Evolutionary conservation across 75 land plant genomes (phyloP).

Genomic region (Isoetes taiwanensis): DNA sequence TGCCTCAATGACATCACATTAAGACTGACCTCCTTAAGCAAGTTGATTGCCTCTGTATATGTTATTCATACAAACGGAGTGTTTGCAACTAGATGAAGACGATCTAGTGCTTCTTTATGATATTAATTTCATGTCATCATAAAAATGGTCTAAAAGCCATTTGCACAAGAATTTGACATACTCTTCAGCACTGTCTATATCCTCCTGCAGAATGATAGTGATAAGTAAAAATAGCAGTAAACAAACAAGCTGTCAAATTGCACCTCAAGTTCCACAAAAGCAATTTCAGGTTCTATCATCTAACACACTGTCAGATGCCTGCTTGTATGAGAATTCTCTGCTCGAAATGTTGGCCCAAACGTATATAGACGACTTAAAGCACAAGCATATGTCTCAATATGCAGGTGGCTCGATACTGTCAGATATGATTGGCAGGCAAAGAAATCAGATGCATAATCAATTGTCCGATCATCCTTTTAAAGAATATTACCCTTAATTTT

Average conservation of each 20-base stretch:
- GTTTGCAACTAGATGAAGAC: slow-evolving; percentile 55
- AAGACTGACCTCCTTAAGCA: slow-evolving; percentile 34
- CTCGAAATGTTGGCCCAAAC: slow-evolving; percentile 2
- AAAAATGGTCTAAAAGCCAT: slow-evolving; percentile 91
- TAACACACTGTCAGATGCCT: background rate
- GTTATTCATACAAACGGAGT: slow-evolving; percentile 65
- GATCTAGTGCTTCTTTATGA: slow-evolving; percentile 57
- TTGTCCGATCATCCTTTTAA: background rate
- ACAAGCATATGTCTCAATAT: background rate
- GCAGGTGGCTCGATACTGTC: slow-evolving; percentile 1
- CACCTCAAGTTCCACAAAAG: slow-evolving; percentile 2
- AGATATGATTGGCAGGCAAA: background rate
- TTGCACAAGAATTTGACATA: slow-evolving; percentile 77
- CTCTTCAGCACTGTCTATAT: slow-evolving; percentile 97
- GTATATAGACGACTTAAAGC: background rate
- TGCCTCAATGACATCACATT: no score
- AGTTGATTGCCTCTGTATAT: slow-evolving; percentile 72
- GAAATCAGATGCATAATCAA: background rate
- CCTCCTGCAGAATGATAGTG: slow-evolving; percentile 53
- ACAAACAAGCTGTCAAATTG: no score
- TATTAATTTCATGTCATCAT: slow-evolving; percentile 91
- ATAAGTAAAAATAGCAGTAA: no score
- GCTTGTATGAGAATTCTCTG: background rate
- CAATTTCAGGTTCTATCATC: slow-evolving; percentile 5
- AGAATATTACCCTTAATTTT: background rate